A percentile compares a stretch with the other conserved stretches of the same genome.
Evolutionary conservation across 2,329 filamentous ascomycete species (phyloP).

Genomic region (Fusarium albidum): DNA sequence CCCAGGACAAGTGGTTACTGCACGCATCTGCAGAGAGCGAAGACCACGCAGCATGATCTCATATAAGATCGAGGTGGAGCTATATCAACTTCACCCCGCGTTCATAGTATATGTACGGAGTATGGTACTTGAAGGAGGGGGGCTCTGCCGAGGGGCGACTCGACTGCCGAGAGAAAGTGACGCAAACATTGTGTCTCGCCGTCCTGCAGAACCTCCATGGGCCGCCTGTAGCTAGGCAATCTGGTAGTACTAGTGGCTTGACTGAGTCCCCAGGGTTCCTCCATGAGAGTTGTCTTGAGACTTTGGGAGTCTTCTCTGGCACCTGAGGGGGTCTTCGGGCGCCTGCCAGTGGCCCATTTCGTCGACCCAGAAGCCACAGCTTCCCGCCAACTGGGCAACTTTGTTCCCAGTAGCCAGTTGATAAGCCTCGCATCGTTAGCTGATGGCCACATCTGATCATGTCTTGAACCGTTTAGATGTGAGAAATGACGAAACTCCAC

Average conservation of each 20-base stretch:
- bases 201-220: background rate
- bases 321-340: background rate
- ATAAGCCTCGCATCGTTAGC: too few relatives aligned
- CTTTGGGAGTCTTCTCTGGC: background rate
- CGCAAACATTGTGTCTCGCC: slow-evolving; percentile 1
- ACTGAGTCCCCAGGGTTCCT: background rate
- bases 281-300: background rate
- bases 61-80: slow-evolving; percentile 3
- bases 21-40: background rate
- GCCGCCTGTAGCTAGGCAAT: background rate
- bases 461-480: slow-evolving; percentile 1
- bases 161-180: background rate
- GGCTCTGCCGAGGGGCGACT: background rate
- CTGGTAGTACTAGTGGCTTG: too few relatives aligned
- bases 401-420: background rate
- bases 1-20: background rate
- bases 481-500: slow-evolving; percentile 1
- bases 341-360: background rate
- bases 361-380: background rate
- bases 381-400: background rate
- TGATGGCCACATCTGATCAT: background rate
- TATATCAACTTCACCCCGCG: background rate
- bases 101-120: too few relatives aligned
- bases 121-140: too few relatives aligned
- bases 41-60: background rate